Evolutionary conservation across 2,329 filamentous ascomycete genomes (phyloP).

Genomic region (Epicoccum sorghinum): DNA sequence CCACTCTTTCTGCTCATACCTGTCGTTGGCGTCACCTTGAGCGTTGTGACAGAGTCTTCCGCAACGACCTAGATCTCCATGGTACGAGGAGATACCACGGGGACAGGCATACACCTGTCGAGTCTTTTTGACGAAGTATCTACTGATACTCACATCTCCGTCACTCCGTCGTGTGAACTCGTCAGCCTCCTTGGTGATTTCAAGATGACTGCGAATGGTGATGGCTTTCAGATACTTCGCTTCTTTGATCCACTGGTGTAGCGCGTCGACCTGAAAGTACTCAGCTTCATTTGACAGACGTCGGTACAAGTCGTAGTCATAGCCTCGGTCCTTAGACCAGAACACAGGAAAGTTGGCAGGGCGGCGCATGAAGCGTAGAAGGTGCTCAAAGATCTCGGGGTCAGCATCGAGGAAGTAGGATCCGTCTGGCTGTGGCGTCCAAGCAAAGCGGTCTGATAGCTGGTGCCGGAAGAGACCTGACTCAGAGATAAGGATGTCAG

Average conservation of each 20-base stretch:
- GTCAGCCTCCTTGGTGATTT: too few species aligned
- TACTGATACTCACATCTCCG: not conserved
- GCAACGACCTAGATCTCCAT: slow-evolving; percentile 11
- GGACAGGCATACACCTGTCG: slow-evolving; percentile 24
- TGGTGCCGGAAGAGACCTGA: slow-evolving; percentile 17
- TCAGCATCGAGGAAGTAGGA: slow-evolving; percentile 51
- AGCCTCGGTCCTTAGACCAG: slow-evolving; percentile 36
- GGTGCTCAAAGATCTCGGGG: slow-evolving; percentile 39
- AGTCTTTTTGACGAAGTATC: not conserved
- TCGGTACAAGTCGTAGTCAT: slow-evolving; percentile 45
- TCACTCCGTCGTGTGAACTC: not conserved
- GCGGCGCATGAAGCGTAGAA: slow-evolving; percentile 30
- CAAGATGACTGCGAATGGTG: not conserved
- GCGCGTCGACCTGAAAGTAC: slow-evolving; percentile 40
- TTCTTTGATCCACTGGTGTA: slow-evolving; percentile 41
- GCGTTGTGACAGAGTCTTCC: slow-evolving; percentile 9
- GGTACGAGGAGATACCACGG: slow-evolving; percentile 16
- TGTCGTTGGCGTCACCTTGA: not conserved
- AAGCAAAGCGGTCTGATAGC: slow-evolving; percentile 7
- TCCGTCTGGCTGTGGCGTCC: slow-evolving; percentile 28
- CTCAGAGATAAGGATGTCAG: slow-evolving; percentile 9
- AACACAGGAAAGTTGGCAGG: slow-evolving; percentile 38
- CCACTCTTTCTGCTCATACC: slow-evolving; percentile 20
- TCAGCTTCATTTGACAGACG: slow-evolving; percentile 42
- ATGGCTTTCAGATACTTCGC: slow-evolving; percentile 32